Percentiles rank a stretch among this genome's conserved stretches.
These are phyloP conservation scores for Aureobasidium sp. DNA, from an alignment of 2,329 filamentous ascomycete genomes.

Conservation along the genomic window DNA sequence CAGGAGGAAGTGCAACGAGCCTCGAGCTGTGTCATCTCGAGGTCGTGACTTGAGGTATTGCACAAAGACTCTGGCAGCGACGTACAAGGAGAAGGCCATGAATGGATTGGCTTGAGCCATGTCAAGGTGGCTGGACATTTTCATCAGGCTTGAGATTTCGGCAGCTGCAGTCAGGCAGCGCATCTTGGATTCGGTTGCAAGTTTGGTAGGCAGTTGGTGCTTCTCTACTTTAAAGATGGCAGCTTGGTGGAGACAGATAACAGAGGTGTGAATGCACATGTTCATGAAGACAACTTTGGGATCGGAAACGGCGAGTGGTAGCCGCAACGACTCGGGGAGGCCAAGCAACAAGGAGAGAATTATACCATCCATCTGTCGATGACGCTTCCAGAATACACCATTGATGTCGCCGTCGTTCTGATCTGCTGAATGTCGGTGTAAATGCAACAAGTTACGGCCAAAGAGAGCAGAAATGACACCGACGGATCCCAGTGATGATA, in stretches of 20 bases:
- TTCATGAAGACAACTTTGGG: slow-evolving; percentile 88
- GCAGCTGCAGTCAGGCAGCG: slow-evolving; percentile 88
- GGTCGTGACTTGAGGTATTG: slow-evolving; percentile 94
- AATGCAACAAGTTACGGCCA: slow-evolving; percentile 80
- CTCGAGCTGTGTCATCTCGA: slow-evolving; percentile 66
- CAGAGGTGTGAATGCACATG: slow-evolving; percentile 94
- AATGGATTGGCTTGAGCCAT: slow-evolving; percentile 91
- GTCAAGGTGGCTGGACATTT: slow-evolving; percentile 85
- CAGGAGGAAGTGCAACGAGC: slow-evolving; percentile 82
- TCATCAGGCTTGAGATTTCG: slow-evolving; percentile 91
- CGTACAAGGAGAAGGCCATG: slow-evolving; percentile 89
- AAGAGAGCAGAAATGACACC: slow-evolving; percentile 83
- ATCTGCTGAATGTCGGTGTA: slow-evolving; percentile 65
- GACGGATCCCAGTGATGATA: slow-evolving; percentile 72
- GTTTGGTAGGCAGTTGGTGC: slow-evolving; percentile 64
- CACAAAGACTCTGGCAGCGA: slow-evolving; percentile 89
- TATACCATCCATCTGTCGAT: slow-evolving; percentile 81
- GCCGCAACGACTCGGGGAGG: slow-evolving; percentile 69
- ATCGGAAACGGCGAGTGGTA: slow-evolving; percentile 66
- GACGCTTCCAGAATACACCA: slow-evolving; percentile 91
- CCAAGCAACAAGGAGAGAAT: slow-evolving; percentile 78
- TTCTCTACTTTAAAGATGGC: slow-evolving; percentile 97
- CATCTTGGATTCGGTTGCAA: slow-evolving; percentile 83
- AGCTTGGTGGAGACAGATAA: slow-evolving; percentile 95
- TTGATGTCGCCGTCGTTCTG: slow-evolving; percentile 76